Conservation (phyloP, 208 protist species). For the Trichomonas vaginalis region DNA sequence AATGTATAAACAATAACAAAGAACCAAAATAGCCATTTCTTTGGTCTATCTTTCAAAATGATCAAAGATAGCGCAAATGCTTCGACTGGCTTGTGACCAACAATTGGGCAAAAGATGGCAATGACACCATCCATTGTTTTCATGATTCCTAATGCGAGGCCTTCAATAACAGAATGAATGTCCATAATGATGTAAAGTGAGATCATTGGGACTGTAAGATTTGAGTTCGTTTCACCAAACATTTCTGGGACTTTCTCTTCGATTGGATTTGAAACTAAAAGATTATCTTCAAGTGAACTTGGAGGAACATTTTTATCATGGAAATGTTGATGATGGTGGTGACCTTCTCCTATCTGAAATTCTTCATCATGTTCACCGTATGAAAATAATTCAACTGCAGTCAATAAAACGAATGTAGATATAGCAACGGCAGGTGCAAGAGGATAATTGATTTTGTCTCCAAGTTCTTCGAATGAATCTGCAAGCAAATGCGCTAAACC, state of each 20-base stretch:
- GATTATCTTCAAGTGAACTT: no score
- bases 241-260: neutral
- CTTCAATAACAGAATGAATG: neutral
- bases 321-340: neutral
- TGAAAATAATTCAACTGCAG: neutral
- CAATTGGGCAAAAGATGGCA: neutral
- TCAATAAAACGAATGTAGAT: neutral
- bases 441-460: neutral
- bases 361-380: neutral
- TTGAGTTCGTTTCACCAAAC: neutral
- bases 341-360: neutral
- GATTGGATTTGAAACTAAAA: neutral
- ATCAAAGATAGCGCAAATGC: neutral
- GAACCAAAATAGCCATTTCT: neutral
- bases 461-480: neutral
- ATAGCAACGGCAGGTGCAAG: neutral
- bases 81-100: conserved; percentile 9
- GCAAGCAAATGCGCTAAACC: neutral
- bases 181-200: neutral
- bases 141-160: neutral
- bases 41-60: neutral
- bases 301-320: neutral
- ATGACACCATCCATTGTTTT: neutral
- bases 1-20: neutral
- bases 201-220: neutral